Evolutionary conservation across 1,284 basidiomycete species (phyloP), one percentile per base, ranked within the genome.

Genomic region (Irpex lacteus): DNA sequence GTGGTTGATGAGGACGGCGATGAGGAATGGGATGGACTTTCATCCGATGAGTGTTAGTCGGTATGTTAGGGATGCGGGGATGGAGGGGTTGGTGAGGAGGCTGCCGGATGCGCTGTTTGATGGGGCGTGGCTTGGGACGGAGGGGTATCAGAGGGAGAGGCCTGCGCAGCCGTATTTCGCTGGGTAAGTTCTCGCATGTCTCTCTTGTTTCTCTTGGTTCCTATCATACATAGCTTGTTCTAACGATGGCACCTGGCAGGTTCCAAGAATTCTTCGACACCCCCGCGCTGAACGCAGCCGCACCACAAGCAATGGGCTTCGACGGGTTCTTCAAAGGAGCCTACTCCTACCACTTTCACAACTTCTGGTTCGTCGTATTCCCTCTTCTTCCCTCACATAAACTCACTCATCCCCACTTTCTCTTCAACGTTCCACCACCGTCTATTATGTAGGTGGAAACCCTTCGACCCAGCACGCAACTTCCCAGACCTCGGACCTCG

Each of bases 401-500:
- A 47, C 26, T 50, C 37, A 44, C 37, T 19, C n/a, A n/a, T n/a
- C n/a, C n/a, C n/a, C n/a, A n/a, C n/a, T n/a, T n/a, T n/a, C n/a
- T n/a, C n/a, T n/a, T n/a, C n/a, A n/a, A n/a, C n/a, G n/a, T n/a
- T 56, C 18, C 26, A 13, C 60, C 11, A 44, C 40, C 40, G 63
- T 70, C 66, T 67, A 65, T 52, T 63, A 34, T 34, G 32, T 38
- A 96, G 94, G 94, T 97, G 96, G 95, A 88, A 92, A 66, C 92
- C 95, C 2, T 96, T 98, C 70, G 96, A 98, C 75, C 84, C 91
- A 1, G 78, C 85, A 6, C 88, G 95, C 18, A 95, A 97, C 74
- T 98, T 88, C 85, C 96, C 96, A 7, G 96, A 97, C 73, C 85
- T 98, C 19, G 96, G 96, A 1, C 79, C 85, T 2, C 84, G 84